phyloP scores from a whole-genome alignment of 192 early-diverging fungal genomes.

The Linnemannia exigua region DNA sequence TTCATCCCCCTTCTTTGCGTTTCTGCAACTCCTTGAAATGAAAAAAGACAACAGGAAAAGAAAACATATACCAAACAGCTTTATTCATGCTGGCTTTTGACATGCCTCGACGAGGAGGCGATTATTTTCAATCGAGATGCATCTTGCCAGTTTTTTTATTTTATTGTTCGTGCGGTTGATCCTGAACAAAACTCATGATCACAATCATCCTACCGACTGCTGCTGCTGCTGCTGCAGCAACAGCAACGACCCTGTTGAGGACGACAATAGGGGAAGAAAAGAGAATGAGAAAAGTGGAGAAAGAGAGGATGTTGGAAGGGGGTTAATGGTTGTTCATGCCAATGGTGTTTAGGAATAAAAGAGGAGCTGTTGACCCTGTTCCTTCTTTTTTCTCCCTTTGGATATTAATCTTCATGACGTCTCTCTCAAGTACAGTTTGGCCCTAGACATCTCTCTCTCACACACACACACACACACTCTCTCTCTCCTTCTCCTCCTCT shows the following conservation, averaged over 20 bases:
- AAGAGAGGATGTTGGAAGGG: not conserved
- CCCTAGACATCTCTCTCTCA: not conserved
- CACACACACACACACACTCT: too few relatives aligned
- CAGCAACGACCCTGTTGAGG: not conserved
- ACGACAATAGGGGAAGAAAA: not conserved
- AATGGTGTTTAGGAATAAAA: not conserved
- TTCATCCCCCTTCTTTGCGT: not conserved
- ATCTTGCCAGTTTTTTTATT: not conserved
- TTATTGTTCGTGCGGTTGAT: not conserved
- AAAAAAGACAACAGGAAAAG: not conserved
- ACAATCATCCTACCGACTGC: not conserved
- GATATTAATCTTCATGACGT: not conserved
- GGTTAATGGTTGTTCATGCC: not conserved
- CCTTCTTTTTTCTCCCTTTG: not conserved
- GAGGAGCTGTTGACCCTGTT: not conserved
- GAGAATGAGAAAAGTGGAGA: not conserved
- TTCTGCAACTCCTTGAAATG: not conserved
- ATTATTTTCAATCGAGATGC: not conserved
- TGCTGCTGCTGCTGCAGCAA: too few relatives aligned
- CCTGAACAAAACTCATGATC: not conserved
- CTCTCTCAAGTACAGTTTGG: not conserved
- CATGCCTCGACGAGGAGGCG: not conserved
- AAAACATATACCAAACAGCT: not conserved
- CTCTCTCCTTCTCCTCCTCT: not conserved
- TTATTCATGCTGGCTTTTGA: not conserved